Evolutionary conservation across 1,284 basidiomycete genomes (phyloP), one percentile per base, ranked within the genome.

Genomic region (Coniferiporia weirii): DNA sequence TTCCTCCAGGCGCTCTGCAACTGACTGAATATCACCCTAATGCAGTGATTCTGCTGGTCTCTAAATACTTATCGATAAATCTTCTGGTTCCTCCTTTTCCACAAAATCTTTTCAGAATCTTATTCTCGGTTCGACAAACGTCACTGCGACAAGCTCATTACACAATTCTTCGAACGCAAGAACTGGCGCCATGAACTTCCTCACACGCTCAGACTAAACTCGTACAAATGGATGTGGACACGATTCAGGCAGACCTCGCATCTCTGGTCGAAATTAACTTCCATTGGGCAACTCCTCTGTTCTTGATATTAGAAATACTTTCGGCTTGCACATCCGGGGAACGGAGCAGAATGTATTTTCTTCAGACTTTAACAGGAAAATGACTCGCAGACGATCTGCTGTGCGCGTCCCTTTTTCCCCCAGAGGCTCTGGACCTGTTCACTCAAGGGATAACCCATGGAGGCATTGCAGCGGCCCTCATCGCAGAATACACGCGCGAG

Each of bases 171-270:
- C 66, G 61, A 65, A 19, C 71, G 77, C 38, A 70, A 73, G 43
- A 81, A 81, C 61, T 81, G 78, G 77, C 73, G 76, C 34, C 79
- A 76, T 60, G 78, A 79, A 7, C 73, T 82, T 20, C 77, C 79
- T 4, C 74, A 79, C 63, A 63, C 68, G 34, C 81, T 79, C 77
- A 79, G 81, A 64, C 69, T 67, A 20, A 62, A 65, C 32, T 69
- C 74, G 3, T 76, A 73, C 55, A 59, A 68, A n/a, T 72, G 74
- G 52, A 81, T 80, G 79, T 81, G 78, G 67, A 64, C 35, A 70
- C 79, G 36, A 70, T 76, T 50, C 69, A 72, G 56, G 62, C 72
- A 59, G 69, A 63, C 69, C 66, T 63, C 38, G 67, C 63, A 58
- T 69, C 64, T 44, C 59, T 66, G 17, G 68, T 75, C n/a, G 19